Conservation (phyloP, 129 eudicot genomes). For the Calendula officinalis region DNA sequence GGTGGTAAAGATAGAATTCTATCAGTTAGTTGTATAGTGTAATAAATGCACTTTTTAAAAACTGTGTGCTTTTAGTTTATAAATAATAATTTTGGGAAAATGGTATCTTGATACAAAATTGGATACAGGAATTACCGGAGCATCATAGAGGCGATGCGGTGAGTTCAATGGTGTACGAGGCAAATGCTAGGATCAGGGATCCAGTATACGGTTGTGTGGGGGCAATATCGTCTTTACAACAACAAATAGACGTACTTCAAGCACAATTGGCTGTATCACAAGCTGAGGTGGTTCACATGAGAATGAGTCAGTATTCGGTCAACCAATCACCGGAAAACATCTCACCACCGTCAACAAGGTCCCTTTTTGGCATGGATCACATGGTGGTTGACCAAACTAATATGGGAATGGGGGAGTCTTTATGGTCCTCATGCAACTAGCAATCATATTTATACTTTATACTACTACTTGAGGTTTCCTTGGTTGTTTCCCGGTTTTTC, state of each 20-base stretch:
- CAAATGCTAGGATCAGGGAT: constrained; percentile 79
- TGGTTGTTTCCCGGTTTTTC: constrained; percentile 36
- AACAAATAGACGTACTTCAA: constrained; percentile 69
- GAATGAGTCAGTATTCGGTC: constrained; percentile 57
- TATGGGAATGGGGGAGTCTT: constrained; percentile 79
- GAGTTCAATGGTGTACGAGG: constrained; percentile 87
- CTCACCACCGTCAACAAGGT: constrained; percentile 57
- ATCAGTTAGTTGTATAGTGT: too few relatives aligned
- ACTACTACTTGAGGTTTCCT: constrained; percentile 36
- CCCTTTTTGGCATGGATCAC: constrained; percentile 76
- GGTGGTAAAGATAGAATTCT: too few relatives aligned
- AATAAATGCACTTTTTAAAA: neutral
- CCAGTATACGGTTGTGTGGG: constrained; percentile 90
- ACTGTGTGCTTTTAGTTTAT: too few relatives aligned
- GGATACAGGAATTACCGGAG: constrained; percentile 67
- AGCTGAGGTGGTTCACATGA: constrained; percentile 80
- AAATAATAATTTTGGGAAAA: too few relatives aligned
- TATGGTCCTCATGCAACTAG: constrained; percentile 66
- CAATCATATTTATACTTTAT: constrained; percentile 18
- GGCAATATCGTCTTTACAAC: constrained; percentile 77
- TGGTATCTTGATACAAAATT: too few relatives aligned
- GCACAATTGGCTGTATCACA: constrained; percentile 69
- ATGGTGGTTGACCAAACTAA: constrained; percentile 61
- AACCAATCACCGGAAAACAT: constrained; percentile 52
- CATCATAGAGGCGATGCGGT: constrained; percentile 87